Evolutionary conservation across 2,329 filamentous ascomycete species (phyloP), one percentile per base, ranked within the genome.

Genomic region (Bipolaris bicolor): DNA sequence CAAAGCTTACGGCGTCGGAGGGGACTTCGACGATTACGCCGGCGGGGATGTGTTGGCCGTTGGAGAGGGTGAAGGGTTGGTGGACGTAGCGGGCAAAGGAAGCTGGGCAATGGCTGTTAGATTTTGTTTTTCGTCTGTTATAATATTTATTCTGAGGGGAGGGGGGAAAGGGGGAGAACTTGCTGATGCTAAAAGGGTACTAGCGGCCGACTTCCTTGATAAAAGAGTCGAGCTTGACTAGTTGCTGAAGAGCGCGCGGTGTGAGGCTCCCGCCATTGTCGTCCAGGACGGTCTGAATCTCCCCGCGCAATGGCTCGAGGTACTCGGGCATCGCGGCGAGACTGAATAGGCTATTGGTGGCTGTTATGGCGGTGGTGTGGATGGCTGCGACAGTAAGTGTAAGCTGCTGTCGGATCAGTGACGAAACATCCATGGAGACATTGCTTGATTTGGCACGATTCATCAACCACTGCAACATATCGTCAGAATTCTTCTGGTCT

Each of bases 51-150:
- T 77, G 75, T 39, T 83, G 80, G n/a, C 83, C 83, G 63, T 82
- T 82, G 31, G 82, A 83, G 0, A 85, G 79, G 1, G 77, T 78
- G 61, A 85, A 77, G 1, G 78, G 72, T 60, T 79, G 75, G 44
- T 81, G 70, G n/a, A 83, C 81, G 62, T 82, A 82, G 56, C 82
- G 81, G 10, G 33, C 33, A 3, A 34, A 34, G 2, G 33, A 34
- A 34, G 33, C 33, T 34, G 15, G 31, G n/a, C 1, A 34, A 22
- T 22, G 6, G 11, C 16, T 71, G 69, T n/a, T 24, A 44, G 5
- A 0, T 26, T 26, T 26, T 22, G 22, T 24, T 44, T 44, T 24
- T 13, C 3, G 20, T 3, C 41, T 44, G n/a, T 6, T 16, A 5
- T 44, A 3, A 16, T 34, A 34, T 5, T 26, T 2, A 2, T 34